Conservation (phyloP, 805 yeast genomes). For the Metschnikowia reukaufii region DNA sequence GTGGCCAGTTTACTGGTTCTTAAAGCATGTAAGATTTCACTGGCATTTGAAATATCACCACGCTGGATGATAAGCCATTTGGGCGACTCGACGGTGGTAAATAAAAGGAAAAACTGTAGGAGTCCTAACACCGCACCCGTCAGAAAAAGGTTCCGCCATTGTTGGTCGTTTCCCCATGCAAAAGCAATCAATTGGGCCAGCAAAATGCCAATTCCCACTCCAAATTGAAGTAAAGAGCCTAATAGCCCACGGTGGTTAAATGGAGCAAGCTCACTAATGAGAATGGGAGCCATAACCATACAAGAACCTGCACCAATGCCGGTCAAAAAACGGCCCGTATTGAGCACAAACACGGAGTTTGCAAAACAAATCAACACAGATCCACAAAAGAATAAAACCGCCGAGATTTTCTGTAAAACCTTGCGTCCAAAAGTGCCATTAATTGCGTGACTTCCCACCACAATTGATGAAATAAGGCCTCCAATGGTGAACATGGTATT, state of each 20-base stretch:
- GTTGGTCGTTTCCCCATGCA: slow-evolving; percentile 34
- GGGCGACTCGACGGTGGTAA: slow-evolving; percentile 41
- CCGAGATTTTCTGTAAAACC: slow-evolving; percentile 15
- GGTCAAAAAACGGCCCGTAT: slow-evolving; percentile 33
- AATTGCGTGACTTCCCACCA: slow-evolving; percentile 30
- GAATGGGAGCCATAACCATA: slow-evolving; percentile 41
- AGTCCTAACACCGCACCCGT: slow-evolving; percentile 27
- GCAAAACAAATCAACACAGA: slow-evolving; percentile 29
- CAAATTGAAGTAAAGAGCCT: slow-evolving; percentile 40
- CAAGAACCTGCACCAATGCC: slow-evolving; percentile 43
- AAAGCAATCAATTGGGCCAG: slow-evolving; percentile 34
- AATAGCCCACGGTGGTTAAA: slow-evolving; percentile 41
- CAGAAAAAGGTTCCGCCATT: slow-evolving; percentile 39
- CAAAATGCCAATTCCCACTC: slow-evolving; percentile 40
- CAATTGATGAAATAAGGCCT: slow-evolving; percentile 32
- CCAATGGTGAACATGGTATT: slow-evolving; percentile 39
- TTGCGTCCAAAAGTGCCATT: slow-evolving; percentile 28
- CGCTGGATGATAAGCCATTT: slow-evolving; percentile 40
- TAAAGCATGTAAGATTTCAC: slow-evolving; percentile 26
- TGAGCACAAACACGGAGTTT: slow-evolving; percentile 20
- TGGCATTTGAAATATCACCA: slow-evolving; percentile 31
- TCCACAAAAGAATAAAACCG: slow-evolving; percentile 28
- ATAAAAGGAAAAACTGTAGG: slow-evolving; percentile 31
- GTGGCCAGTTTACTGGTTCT: slow-evolving; percentile 34
- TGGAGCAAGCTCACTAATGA: slow-evolving; percentile 42